These are phyloP conservation scores for Closterium sp. DNA, from an alignment of 139 green algal species.

Conservation along the genomic window DNA sequence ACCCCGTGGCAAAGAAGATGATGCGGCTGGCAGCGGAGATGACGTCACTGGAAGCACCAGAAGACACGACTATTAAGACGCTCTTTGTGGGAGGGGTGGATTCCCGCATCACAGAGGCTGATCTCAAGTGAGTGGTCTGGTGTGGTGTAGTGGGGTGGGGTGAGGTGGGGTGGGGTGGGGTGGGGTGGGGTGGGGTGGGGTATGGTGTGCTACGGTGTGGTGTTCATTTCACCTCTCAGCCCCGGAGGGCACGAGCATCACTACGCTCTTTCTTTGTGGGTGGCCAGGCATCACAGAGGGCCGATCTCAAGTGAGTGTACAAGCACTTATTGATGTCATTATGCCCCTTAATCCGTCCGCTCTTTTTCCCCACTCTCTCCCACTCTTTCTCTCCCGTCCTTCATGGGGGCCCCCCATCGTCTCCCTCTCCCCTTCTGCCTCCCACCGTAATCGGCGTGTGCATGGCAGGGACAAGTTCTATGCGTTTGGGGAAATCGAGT, in stretches of 20 bases:
- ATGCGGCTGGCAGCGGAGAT: background rate
- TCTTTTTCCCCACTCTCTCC: too few species aligned
- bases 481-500: constrained; percentile 79
- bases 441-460: background rate
- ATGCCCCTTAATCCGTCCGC: too few species aligned
- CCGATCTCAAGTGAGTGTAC: background rate
- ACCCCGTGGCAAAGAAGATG: constrained; percentile 90
- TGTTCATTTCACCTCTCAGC: too few species aligned
- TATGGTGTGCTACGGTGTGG: too few species aligned
- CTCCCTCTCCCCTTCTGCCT: too few species aligned
- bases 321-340: too few species aligned
- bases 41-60: constrained; percentile 61
- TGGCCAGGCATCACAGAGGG: constrained; percentile 73
- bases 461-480: constrained; percentile 74
- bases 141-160: too few species aligned
- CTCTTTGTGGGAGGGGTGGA: constrained; percentile 56
- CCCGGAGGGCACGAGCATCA: constrained; percentile 85
- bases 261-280: constrained; percentile 85
- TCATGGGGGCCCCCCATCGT: too few species aligned
- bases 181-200: too few species aligned
- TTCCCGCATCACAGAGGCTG: constrained; percentile 69
- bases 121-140: constrained; percentile 66
- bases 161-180: too few species aligned
- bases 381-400: too few species aligned
- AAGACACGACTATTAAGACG: constrained; percentile 87